Base-by-base conservation (phyloP, 176 grass and related monocot genomes). In the Oropetium thomaeum region DNA sequence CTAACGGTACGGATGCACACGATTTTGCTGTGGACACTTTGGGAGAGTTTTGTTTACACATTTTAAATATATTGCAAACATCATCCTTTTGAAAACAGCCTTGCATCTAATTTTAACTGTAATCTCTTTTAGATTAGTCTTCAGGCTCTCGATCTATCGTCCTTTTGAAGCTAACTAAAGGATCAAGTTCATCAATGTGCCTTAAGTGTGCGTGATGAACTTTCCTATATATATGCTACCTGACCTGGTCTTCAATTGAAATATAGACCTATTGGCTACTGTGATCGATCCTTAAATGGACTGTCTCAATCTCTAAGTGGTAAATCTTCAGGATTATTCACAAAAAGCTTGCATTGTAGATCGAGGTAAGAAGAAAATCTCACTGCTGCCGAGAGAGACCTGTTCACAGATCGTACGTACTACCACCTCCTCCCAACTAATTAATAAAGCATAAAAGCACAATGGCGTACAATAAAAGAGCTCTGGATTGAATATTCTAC, bases 1-100 rank as follows among this genome's bases (percentile, higher is more conserved):
- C 65, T 81, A 77, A 81, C 41, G 58, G 81, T 89, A 84, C 70
- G 77, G 81, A 81, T 67, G 71, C 48, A 65, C 26, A 70, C 48
- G 54, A 80, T 28, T 62, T 66, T 39, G n/a, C n/a, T 8, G 29
- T n/a, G 3, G 61, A 23, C 19, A 4, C 62, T 64, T 42, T 65
- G 16, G 48, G 60, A 61, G 39, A 61, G 39, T 25, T 40, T 51
- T 22, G 48, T 52, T 75, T 19, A 27, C 37, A 65, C 44, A 55
- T 32, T n/a, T n/a, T n/a, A n/a, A n/a, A 71, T 69, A n/a, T 16
- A 35, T 12, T 77, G 65, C 30, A 17, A 15, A 82, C 45, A 71
- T 77, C 48, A 64, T 69, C 25, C 32, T n/a, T 35, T 64, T 63
- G 65, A 75, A 45, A 67, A 58, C 22, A 67, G 48, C 60, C 49